phyloP scores from a whole-genome alignment of 2,329 filamentous ascomycete genomes.

The Trichoderma afroharzianum region DNA sequence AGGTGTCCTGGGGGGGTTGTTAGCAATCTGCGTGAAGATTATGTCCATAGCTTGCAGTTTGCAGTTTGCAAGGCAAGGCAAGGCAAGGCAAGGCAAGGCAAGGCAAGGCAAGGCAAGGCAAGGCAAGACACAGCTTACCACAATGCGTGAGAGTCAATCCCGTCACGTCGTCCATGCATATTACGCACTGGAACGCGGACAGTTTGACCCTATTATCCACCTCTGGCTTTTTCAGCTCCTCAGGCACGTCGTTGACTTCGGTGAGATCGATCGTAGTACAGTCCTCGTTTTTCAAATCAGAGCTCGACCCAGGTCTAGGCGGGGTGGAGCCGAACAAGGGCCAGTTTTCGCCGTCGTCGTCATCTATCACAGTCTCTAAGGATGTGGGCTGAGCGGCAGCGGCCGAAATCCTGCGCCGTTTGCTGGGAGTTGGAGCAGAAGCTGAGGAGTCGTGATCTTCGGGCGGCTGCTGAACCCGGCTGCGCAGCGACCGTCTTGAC shows the following conservation, averaged over 20 bases:
- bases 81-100: no score
- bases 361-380: neutral
- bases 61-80: no score
- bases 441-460: neutral
- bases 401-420: conserved; percentile 27
- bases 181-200: conserved; percentile 59
- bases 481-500: neutral
- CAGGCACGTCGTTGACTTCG: conserved; percentile 42
- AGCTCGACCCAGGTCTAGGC: conserved; percentile 18
- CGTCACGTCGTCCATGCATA: conserved; percentile 62
- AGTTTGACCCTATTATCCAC: conserved; percentile 51
- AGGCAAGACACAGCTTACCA: conserved; percentile 44
- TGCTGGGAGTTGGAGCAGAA: conserved; percentile 18
- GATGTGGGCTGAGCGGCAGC: neutral
- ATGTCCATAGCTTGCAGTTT: neutral
- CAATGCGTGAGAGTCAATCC: conserved; percentile 62
- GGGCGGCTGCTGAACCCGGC: neutral
- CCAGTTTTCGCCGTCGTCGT: conserved; percentile 30
- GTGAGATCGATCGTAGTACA: conserved; percentile 35
- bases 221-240: conserved; percentile 42
- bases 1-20: conserved; percentile 50
- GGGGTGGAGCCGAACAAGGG: conserved; percentile 26
- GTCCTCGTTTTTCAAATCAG: conserved; percentile 19
- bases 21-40: conserved; percentile 12
- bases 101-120: no score